Evolutionary conservation across 345 rosid genomes (phyloP), one percentile per base, ranked within the genome.

Genomic region (Carallia brachiata): DNA sequence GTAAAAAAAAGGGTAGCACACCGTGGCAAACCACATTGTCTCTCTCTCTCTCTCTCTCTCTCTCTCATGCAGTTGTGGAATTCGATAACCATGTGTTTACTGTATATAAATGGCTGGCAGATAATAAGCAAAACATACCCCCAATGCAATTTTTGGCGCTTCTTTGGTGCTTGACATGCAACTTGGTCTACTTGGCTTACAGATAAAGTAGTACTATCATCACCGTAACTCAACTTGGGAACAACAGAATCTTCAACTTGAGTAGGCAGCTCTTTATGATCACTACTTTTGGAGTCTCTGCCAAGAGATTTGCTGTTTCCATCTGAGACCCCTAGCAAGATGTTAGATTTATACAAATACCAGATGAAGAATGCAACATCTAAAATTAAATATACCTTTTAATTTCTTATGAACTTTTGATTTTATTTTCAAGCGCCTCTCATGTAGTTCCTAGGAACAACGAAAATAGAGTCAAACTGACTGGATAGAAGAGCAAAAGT

Each of bases 371-470:
- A 32, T 1, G 6, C 5, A 18, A 19, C 34, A 6, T 13, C 8
- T 36, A 9, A 62, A 2, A 2, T 13, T 34, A 68, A 34, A 36
- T 10, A 19, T 71, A 84, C 88, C 91, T 80, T 85, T 78, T 50
- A 77, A 68, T 74, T 78, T 86, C 80, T 84, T 82, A 48, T 60
- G 76, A 52, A 72, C 36, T 79, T 88, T 85, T 52, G 82, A 74
- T 83, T 86, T 89, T 39, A 90, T 70, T 73, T 81, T 79, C 77
- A 90, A 75, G 34, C 96, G 89, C 80, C 87, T 86, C 77, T 82
- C 84, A 70, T 86, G 96, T 52, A 90, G 87, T 76, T 88, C 93
- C 96, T 90, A 64, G 34, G 23, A 6, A 30, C 6, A 23, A 39
- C 31, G 2, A 56, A 55, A 27, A 56, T 56, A 56, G 32, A 30